Base-by-base conservation (phyloP, 2,329 filamentous ascomycete genomes). In the Ophiosphaerella korrae region DNA sequence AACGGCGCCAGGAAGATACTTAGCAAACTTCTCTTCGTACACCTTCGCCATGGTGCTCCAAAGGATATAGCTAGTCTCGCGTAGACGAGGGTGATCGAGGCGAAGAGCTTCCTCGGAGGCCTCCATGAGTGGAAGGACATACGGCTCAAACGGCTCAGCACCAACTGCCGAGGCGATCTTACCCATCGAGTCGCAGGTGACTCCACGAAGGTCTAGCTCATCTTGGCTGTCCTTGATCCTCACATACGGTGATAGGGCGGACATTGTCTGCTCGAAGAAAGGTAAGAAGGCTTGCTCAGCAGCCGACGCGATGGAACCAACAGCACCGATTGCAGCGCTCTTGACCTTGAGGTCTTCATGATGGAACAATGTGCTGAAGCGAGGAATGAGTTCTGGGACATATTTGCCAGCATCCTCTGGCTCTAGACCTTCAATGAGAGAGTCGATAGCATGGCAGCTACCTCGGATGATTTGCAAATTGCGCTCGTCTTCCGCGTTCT, bases 11-110 rank as follows among this genome's bases (percentile, higher is more conserved):
- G 84, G 80, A 6, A 94, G 82, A 77, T 91, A 94, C 51, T 89
- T 86, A 49, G 85, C 84, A 56, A 95, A 93, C 47, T 92, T 82
- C 68, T 90, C 88, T 66, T 88, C 87, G 75, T 97, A 97, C 8
- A 97, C 91, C 79, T 95, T 95, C 56, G 93, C 89, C 71, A 99
- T 86, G 35, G 90, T 91, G 60, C 90, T 92, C 93, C 94, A 99
- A 47, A 99, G 83, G 56, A 97, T 95, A 78, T 96, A 99, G 72
- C 91, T 96, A 55, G 92, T 97, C 80, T 99, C 94, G 75, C 92
- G 90, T 44, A 97, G 85, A 50, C 92, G 85, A 36, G 92, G 89
- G 77, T 97, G 92, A 64, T 91, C 92, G 2, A 99, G 86, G 63
- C 88, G 82, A 2, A 97, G 82, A 48, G 89, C 92, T 75, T 97